These are phyloP conservation scores for Fusarium cicatricum DNA, from an alignment of 2,329 filamentous ascomycete genomes.

Conservation along the genomic window DNA sequence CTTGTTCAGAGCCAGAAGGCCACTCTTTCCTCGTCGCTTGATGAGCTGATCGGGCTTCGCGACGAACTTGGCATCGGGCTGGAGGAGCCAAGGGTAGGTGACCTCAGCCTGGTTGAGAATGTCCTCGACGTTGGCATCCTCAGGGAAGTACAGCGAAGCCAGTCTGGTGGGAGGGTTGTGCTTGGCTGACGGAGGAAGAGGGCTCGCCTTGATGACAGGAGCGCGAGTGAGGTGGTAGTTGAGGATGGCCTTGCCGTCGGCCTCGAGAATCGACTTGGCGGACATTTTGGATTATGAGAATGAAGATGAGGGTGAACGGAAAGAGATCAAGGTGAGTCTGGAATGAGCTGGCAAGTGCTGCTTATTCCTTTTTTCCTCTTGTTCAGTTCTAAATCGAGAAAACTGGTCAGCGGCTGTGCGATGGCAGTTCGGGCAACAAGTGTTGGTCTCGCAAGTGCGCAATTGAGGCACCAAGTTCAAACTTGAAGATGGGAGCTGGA, in stretches of 20 bases:
- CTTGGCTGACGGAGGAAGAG: constrained; percentile 81
- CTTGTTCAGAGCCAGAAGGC: constrained; percentile 96
- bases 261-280: constrained; percentile 95
- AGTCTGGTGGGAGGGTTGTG: constrained; percentile 95
- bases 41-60: constrained; percentile 99
- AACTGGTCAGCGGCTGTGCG: constrained; percentile 27
- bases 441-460: constrained; percentile 29
- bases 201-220: constrained; percentile 96
- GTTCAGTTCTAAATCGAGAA: constrained; percentile 36
- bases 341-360: constrained; percentile 40
- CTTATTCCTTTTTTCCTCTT: constrained; percentile 32
- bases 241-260: constrained; percentile 99
- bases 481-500: constrained; percentile 16
- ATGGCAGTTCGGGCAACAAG: constrained; percentile 12
- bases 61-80: constrained; percentile 87
- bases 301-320: constrained; percentile 30
- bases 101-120: constrained; percentile 95
- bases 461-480: constrained; percentile 12
- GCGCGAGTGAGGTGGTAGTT: constrained; percentile 99
- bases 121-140: constrained; percentile 81
- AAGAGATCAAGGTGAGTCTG: constrained; percentile 26
- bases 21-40: constrained; percentile 99
- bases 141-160: constrained; percentile 91
- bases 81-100: constrained; percentile 95
- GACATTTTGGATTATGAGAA: constrained; percentile 51